A percentile compares a stretch with the other conserved stretches of the same genome.
Conservation (phyloP, 2,329 filamentous ascomycete species). For the Claviceps sp. region DNA sequence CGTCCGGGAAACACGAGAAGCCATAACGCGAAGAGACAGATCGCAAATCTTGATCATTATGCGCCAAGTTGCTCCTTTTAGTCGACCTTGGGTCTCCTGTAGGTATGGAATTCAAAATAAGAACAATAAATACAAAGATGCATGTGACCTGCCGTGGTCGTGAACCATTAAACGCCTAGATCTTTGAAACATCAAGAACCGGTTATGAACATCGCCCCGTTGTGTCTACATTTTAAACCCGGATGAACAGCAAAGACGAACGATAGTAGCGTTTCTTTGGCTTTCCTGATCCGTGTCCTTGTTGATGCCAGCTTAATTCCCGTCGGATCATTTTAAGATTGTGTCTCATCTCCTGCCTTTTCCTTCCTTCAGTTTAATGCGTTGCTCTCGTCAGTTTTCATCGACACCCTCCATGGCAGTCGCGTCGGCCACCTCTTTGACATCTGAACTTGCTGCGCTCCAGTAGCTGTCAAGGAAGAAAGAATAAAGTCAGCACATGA, state of each 20-base stretch:
- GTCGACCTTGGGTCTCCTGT: constrained; percentile 13
- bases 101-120: constrained; percentile 7
- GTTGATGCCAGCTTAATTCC: constrained; percentile 4
- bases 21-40: not conserved
- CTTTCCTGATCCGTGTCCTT: constrained; percentile 1
- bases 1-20: not conserved
- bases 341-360: not conserved
- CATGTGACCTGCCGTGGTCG: constrained; percentile 14
- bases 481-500: not conserved
- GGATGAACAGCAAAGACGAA: constrained; percentile 6
- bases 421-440: constrained; percentile 39
- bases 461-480: constrained; percentile 35
- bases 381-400: constrained; percentile 9
- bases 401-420: constrained; percentile 25
- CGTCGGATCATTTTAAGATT: not conserved
- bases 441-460: constrained; percentile 42
- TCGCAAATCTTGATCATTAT: not conserved
- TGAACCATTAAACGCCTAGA: constrained; percentile 22
- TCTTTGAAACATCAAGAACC: constrained; percentile 13
- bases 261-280: not conserved
- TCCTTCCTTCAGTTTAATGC: not conserved
- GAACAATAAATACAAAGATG: constrained; percentile 14
- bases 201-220: not conserved
- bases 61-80: constrained; percentile 5
- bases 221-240: not conserved